Conservation (phyloP, 192 early-diverging fungal genomes). For the Geranomyces variabilis region DNA sequence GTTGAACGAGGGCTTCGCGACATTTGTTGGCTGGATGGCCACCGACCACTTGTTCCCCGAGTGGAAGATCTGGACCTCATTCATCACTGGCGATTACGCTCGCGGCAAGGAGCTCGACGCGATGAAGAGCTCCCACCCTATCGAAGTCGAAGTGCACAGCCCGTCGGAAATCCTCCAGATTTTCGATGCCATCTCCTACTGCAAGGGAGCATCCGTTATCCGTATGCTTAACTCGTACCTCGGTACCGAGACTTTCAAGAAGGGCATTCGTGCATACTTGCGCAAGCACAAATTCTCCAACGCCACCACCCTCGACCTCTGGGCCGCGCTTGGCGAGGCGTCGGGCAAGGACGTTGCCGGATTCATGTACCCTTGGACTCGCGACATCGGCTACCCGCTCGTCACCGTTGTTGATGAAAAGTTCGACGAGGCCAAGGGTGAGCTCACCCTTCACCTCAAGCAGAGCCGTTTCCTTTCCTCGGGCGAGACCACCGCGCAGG, state of each 20-base stretch:
- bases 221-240: constrained; percentile 76
- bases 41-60: constrained; percentile 91
- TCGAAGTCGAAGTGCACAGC: constrained; percentile 84
- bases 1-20: constrained; percentile 98
- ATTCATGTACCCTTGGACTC: constrained; percentile 91
- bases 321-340: constrained; percentile 77
- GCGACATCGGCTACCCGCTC: constrained; percentile 83
- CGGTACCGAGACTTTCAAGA: constrained; percentile 39
- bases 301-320: constrained; percentile 86
- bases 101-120: constrained; percentile 79
- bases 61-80: constrained; percentile 91
- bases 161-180: constrained; percentile 91
- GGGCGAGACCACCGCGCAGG: constrained; percentile 74
- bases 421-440: constrained; percentile 46
- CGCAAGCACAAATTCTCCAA: constrained; percentile 83
- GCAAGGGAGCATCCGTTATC: constrained; percentile 92
- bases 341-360: constrained; percentile 78
- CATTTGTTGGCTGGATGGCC: constrained; percentile 90
- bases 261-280: constrained; percentile 62
- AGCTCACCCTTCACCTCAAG: constrained; percentile 62
- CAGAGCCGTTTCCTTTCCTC: constrained; percentile 85
- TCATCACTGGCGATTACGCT: constrained; percentile 78
- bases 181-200: constrained; percentile 92
- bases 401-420: constrained; percentile 67
- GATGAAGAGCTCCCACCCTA: constrained; percentile 87